Base-by-base conservation (phyloP, 257 asterid species). In the Cynanchum wilfordii region DNA sequence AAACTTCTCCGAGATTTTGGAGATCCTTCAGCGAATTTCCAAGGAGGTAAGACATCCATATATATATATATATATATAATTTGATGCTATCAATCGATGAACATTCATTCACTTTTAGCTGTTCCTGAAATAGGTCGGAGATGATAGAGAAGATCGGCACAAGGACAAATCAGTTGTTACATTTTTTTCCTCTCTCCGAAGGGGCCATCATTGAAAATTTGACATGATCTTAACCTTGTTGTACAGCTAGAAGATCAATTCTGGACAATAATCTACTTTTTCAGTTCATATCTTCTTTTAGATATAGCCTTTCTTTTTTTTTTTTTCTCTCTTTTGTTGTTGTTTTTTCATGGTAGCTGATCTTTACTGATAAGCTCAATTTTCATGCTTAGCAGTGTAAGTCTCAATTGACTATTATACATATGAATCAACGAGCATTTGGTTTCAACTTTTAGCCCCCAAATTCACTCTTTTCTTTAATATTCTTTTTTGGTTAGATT, bases 1-100 rank as follows among this genome's bases (percentile, higher is more conserved):
- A 8, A 83, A 79, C 55, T 86, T 86, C 68, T 72, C 86, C 5
- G 86, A 84, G 76, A 82, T 86, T 66, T 70, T 79, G 64, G 85
- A 79, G 50, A 77, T 56, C 33, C 75, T 86, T 77, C 82, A 73
- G 69, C 73, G 49, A 66, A 74, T 86, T 50, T 27, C 85, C 42
- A 82, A 71, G 71, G 86, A 77, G 86, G 87, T 86, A 69, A 11
- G 57, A 42, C 54, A 42, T 66, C 71, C 52, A 24, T 63, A 20
- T 47, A 9, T 6, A n/a, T 8, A 27, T 1, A 30, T 30, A 30
- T 2, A 30, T 30, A 30, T 2, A 2, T 30, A 30, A 67, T 29
- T 71, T 11, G 13, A n/a, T 20, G n/a, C 9, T n/a, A 7, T 36
- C 4, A 50, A 22, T 5, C 0, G 30, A n/a, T 40, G 6, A 3